Base-by-base conservation (phyloP, 768 basidiomycete species). In the Suillus bovinus region DNA sequence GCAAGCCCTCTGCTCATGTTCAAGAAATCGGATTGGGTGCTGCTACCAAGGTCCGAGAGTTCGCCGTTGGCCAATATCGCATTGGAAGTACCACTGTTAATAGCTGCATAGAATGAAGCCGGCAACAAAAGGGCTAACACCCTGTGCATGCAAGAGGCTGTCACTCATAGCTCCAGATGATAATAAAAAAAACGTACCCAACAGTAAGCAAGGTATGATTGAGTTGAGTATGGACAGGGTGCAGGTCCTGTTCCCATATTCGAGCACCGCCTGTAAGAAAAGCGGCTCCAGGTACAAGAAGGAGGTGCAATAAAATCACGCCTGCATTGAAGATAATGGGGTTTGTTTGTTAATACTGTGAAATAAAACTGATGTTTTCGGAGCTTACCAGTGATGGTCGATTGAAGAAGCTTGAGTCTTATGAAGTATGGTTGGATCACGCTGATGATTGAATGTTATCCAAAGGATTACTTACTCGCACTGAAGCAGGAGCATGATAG, bases 231-330 rank as follows among this genome's bases (percentile, higher is more conserved):
- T 83, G 68, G 66, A 87, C 85, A 2, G 87, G 86, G 66, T 89
- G 85, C 10, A 92, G 75, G 59, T 88, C 80, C 71, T 92, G 90
- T 55, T 88, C 82, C 68, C 84, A 76, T 31, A 91, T 78, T 24
- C 82, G 80, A n/a, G 84, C 85, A 50, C 90, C 90, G 27, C 89
- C 90, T 2, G 82, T 82, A n/a, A 91, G 77, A 70, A 91, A 91
- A 0, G 89, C 79, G 5, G 82, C 78, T 3, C 90, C 90, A 0
- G 90, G 89, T 49, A 91, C 78, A 16, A 92, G 80, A 1, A 92
- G 79, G 1, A 91, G 79, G 70, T 90, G 90, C 11, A 92, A 78
- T n/a, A 92, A 74, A 7, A 90, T 80, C 9, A 92, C 90, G 20
- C 90, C 87, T 86, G 62, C 8, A n/a, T n/a, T n/a, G n/a, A 56